Evolutionary conservation across 441 rosid genomes (phyloP), one percentile per base, ranked within the genome.

Genomic region (Theobroma grandiflorum): DNA sequence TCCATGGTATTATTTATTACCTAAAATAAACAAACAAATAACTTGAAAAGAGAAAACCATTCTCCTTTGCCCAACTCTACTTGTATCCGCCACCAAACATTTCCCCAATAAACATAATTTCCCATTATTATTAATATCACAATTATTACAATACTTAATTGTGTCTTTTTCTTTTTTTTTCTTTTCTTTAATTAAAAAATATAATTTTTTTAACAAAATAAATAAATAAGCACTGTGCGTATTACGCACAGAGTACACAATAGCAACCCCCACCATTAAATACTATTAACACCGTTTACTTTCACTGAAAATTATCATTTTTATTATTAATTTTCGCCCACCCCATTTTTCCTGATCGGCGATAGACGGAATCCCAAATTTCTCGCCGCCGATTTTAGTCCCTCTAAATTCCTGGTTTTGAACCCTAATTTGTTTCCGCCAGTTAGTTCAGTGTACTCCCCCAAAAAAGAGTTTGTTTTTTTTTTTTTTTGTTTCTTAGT

Each of bases 281-380:
- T 84, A 87, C 82, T 87, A 91, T 88, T 90, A 91, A 87, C 95
- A 82, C 86, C 90, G 95, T 91, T 95, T 94, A 91, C 95, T 85
- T 87, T 82, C 86, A 81, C 91, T 82, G 85, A 87, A 87, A 90
- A 85, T 84, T 87, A 85, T 78, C 82, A 81, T 86, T 86, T 88
- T 83, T 84, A 75, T 85, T 85, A 58, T 80, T 76, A 87, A 79
- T 85, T 77, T 77, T 69, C 79, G 78, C 87, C 71, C 77, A 80
- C 64, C 49, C 33, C 26, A 38, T 53, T 37, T 72, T 84, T 76
- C 85, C 77, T 69, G 83, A 83, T 90, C 92, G 91, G 90, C 93
- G 91, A 89, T 84, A 85, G 83, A 86, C 91, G 87, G 90, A 80
- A 84, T 72, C 84, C 84, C 88, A 69, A 72, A 58, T 52, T 75